Percentiles rank a stretch among this genome's conserved stretches.
phyloP scores from a whole-genome alignment of 768 basidiomycete species.

The Suillus bovinus region DNA sequence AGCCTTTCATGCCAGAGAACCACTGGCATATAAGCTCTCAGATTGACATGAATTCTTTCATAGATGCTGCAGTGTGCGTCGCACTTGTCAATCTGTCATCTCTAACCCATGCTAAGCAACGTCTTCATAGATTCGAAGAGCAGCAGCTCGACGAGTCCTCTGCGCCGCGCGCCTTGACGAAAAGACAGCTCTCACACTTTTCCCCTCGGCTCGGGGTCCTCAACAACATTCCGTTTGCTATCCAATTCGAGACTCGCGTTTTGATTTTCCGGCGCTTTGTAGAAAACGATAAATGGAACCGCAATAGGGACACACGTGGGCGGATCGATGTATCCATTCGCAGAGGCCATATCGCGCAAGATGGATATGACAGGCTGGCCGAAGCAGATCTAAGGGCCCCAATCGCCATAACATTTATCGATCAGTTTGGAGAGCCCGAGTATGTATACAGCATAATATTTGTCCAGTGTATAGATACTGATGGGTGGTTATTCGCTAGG shows the following conservation, averaged over 20 bases:
- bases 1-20: conserved; percentile 76
- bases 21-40: conserved; percentile 79
- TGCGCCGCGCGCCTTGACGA: conserved; percentile 42
- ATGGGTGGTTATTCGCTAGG: conserved; percentile 35
- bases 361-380: conserved; percentile 84
- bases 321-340: conserved; percentile 39
- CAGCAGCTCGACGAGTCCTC: conserved; percentile 42
- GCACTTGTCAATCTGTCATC: not conserved
- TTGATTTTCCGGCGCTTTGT: conserved; percentile 88
- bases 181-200: conserved; percentile 63
- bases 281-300: conserved; percentile 50
- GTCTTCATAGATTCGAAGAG: conserved; percentile 58
- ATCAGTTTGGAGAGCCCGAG: conserved; percentile 87
- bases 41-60: conserved; percentile 68
- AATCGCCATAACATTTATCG: conserved; percentile 89
- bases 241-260: conserved; percentile 91
- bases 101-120: not conserved
- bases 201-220: conserved; percentile 83
- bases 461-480: not conserved
- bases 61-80: conserved; percentile 83
- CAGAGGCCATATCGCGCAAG: conserved; percentile 79
- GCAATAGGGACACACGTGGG: conserved; percentile 17
- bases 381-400: conserved; percentile 80
- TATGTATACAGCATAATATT: conserved; percentile 39
- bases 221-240: conserved; percentile 94